Evolutionary conservation across 176 grass and related monocot genomes (phyloP).

Genomic region (barley (Hordeum vulgare)): DNA sequence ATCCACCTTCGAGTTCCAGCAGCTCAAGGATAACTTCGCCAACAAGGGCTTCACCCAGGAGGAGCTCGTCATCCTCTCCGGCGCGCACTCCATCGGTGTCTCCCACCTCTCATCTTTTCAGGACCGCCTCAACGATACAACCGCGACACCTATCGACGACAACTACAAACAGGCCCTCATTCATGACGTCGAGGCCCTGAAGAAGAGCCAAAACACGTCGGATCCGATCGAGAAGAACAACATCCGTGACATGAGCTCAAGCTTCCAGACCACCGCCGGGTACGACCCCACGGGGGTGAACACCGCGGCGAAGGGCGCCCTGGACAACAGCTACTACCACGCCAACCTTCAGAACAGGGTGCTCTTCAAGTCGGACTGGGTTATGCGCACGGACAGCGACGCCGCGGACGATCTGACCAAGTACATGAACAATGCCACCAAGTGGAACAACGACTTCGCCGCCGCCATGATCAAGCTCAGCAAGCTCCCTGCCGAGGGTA

Average conservation of each 20-base stretch:
- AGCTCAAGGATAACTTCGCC: constrained; percentile 3
- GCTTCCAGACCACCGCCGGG: not conserved
- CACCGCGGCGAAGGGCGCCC: not conserved
- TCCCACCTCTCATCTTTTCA: constrained; percentile 19
- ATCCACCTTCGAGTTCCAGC: not conserved
- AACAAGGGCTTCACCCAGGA: not conserved
- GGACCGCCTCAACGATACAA: not conserved
- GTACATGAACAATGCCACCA: not conserved
- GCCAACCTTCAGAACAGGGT: constrained; percentile 7
- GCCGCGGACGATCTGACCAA: not conserved
- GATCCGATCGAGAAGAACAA: not conserved
- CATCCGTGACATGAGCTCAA: not conserved
- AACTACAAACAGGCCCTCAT: not conserved
- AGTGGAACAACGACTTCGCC: constrained; percentile 7
- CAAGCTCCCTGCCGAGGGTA: not conserved
- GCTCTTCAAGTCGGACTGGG: constrained; percentile 21
- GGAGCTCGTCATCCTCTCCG: constrained; percentile 40
- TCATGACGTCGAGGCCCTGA: not conserved
- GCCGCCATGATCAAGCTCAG: constrained; percentile 30
- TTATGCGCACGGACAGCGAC: not conserved
- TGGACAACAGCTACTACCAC: constrained; percentile 19
- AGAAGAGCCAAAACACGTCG: no score
- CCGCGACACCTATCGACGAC: not conserved
- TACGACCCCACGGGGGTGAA: not conserved
- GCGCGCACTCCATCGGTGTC: constrained; percentile 41